A percentile compares a stretch with the other conserved stretches of the same genome.
Evolutionary conservation across 208 protist genomes (phyloP).

Genomic region (Acanthamoeba divionensis): DNA sequence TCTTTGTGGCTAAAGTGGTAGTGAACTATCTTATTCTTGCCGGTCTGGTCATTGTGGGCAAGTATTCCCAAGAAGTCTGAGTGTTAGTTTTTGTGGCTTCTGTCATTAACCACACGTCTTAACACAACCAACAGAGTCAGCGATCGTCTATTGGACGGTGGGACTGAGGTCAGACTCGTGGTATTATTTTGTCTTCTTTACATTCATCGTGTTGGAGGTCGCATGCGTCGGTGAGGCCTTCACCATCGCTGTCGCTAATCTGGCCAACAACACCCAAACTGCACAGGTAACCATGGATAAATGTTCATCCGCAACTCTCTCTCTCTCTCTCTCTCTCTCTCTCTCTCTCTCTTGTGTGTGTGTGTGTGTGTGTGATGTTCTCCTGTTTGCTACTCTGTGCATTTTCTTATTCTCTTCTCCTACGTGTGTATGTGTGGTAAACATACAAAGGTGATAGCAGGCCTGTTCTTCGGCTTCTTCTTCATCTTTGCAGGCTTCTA

Average conservation of each 20-base stretch:
- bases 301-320: no score
- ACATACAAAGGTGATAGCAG: neutral
- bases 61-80: no score
- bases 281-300: no score
- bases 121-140: neutral
- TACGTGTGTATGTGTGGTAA: no score
- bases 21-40: neutral
- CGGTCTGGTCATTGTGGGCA: neutral
- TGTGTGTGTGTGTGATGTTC: no score
- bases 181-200: neutral
- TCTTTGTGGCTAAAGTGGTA: neutral
- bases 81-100: no score
- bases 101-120: neutral
- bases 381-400: no score
- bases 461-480: conserved; percentile 37
- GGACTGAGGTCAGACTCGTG: neutral
- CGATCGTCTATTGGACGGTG: conserved; percentile 1
- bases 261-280: no score
- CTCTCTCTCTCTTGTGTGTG: no score
- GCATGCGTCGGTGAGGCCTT: neutral
- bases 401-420: no score
- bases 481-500: conserved; percentile 41
- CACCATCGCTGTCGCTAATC: no score
- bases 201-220: neutral
- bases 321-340: no score